phyloP scores from a whole-genome alignment of 2,329 filamentous ascomycete genomes.

The Arthrinium phaeospermum region DNA sequence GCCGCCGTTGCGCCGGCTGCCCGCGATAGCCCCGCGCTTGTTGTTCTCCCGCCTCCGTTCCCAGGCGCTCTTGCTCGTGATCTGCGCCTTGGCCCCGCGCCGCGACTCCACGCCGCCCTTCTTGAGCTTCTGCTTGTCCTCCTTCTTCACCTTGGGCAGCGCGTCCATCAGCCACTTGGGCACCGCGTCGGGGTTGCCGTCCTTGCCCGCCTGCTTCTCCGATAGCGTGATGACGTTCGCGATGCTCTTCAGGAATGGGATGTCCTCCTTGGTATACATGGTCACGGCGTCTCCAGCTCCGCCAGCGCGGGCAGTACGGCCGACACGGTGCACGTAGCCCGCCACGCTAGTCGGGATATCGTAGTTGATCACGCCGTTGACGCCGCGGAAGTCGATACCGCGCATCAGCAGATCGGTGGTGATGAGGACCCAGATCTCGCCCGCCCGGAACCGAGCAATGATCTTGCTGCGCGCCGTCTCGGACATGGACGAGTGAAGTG shows the following conservation, averaged over 20 bases:
- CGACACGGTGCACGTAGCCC: conserved; percentile 90
- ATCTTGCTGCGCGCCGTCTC: conserved; percentile 77
- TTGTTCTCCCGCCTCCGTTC: conserved; percentile 74
- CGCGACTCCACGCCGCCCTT: conserved; percentile 76
- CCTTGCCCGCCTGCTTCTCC: conserved; percentile 70
- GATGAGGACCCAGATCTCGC: conserved; percentile 95
- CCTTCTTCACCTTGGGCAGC: conserved; percentile 82
- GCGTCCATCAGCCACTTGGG: conserved; percentile 89
- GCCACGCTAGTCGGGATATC: conserved; percentile 93
- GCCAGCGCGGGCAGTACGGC: conserved; percentile 87
- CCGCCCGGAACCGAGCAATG: conserved; percentile 88
- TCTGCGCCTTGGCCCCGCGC: conserved; percentile 62
- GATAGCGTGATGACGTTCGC: conserved; percentile 89
- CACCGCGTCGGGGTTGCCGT: conserved; percentile 62
- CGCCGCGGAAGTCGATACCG: conserved; percentile 91
- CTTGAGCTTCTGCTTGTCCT: conserved; percentile 82
- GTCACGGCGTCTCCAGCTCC: conserved; percentile 90
- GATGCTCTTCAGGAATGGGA: conserved; percentile 85
- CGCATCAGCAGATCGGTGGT: conserved; percentile 93
- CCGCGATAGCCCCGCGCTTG: conserved; percentile 64
- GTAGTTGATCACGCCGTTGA: conserved; percentile 97
- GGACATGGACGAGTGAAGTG: conserved; percentile 86
- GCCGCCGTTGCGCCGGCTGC: conserved; percentile 62
- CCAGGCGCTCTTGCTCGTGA: conserved; percentile 83
- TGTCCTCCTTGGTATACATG: conserved; percentile 94